phyloP scores from a whole-genome alignment of 345 rosid species.

The Dipteronia dyeriana region DNA sequence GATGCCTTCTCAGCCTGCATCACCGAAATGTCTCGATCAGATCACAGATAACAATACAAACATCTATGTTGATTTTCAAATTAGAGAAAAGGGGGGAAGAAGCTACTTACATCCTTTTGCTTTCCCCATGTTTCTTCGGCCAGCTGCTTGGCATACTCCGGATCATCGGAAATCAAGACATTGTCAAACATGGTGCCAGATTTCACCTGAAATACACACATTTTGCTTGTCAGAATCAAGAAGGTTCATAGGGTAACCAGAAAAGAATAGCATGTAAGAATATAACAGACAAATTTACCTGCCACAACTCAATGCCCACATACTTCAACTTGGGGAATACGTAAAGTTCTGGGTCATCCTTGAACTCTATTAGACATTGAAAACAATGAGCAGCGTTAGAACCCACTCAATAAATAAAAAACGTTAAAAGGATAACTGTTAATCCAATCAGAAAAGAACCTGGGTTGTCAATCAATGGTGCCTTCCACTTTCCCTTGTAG shows the following conservation, averaged over 20 bases:
- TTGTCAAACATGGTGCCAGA: conserved; percentile 96
- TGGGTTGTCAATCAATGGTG: conserved; percentile 97
- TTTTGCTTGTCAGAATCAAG: neutral
- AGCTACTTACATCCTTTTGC: conserved; percentile 73
- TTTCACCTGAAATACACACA: conserved; percentile 60
- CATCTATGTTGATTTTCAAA: neutral
- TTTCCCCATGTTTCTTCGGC: conserved; percentile 98
- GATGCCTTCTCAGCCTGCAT: conserved; percentile 96
- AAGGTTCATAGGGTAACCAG: neutral
- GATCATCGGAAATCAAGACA: conserved; percentile 74
- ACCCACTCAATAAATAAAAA: neutral
- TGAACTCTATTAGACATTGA: conserved; percentile 64
- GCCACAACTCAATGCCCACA: conserved; percentile 98
- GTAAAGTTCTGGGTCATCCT: conserved; percentile 89
- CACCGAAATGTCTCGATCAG: conserved; percentile 20
- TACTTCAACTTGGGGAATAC: conserved; percentile 90
- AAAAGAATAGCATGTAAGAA: neutral
- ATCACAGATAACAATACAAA: neutral
- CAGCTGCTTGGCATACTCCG: conserved; percentile 78
- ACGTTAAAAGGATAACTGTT: neutral
- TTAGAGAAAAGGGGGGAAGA: neutral
- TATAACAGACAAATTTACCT: conserved; percentile 47
- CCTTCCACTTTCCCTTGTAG: conserved; percentile 97
- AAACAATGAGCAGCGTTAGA: conserved; percentile 6
- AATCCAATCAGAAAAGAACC: conserved; percentile 42